These are phyloP conservation scores for Lycium barbarum DNA, from an alignment of 257 asterid species.

Conservation along the genomic window DNA sequence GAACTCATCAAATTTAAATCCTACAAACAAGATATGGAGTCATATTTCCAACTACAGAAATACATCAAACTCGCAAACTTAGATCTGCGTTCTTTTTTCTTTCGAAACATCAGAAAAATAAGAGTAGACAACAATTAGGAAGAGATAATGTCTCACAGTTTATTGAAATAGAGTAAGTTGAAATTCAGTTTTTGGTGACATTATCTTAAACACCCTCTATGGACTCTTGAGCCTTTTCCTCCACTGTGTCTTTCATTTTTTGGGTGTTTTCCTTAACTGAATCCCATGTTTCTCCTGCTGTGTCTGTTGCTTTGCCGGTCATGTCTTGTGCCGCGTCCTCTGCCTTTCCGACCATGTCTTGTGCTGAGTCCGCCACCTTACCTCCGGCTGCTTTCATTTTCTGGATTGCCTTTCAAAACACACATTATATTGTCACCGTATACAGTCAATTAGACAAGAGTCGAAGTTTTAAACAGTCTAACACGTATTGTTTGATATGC, in stretches of 20 bases:
- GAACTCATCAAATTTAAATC: too few species aligned
- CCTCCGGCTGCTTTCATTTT: slow-evolving; percentile 29
- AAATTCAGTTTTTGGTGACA: slow-evolving; percentile 14
- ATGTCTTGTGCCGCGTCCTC: slow-evolving; percentile 32
- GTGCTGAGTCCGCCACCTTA: slow-evolving; percentile 32
- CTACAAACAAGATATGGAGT: too few species aligned
- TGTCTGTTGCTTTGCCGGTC: slow-evolving; percentile 32
- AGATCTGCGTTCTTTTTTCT: neutral
- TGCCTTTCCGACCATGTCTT: slow-evolving; percentile 33
- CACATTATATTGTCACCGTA: neutral
- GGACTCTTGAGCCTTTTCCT: slow-evolving; percentile 29
- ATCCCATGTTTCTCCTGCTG: slow-evolving; percentile 33
- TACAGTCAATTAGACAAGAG: neutral
- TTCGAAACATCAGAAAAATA: neutral
- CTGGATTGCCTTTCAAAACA: slow-evolving; percentile 19
- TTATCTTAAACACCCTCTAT: slow-evolving; percentile 8
- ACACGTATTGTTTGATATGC: neutral
- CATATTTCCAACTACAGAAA: neutral
- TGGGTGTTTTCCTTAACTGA: slow-evolving; percentile 31
- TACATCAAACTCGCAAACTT: slow-evolving; percentile 24
- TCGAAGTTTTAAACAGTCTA: neutral
- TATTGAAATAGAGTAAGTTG: neutral
- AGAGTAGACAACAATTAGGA: neutral
- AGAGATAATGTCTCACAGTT: slow-evolving; percentile 18
- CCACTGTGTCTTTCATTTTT: slow-evolving; percentile 30